Evolutionary conservation across 1,284 basidiomycete species (phyloP), one percentile per base, ranked within the genome.

Genomic region (Thelephora terrestris): DNA sequence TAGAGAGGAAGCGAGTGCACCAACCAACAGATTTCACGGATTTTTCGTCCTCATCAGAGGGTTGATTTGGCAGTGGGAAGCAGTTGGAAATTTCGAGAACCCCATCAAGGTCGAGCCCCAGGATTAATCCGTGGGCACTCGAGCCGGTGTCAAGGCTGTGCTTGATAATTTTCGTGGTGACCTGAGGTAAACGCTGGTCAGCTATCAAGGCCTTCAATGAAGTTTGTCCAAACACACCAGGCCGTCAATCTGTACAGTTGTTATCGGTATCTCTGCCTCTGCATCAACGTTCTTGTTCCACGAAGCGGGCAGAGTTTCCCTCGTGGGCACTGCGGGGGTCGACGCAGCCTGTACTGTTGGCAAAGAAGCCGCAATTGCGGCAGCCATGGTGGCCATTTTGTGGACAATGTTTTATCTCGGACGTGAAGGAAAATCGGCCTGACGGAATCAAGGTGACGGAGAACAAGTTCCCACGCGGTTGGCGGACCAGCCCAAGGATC

Each of bases 161-260:
- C 71, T 96, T 95, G 60, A 94, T 75, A 53, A 97, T 94, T 74
- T 96, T 96, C 53, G 90, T 80, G 49, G 94, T 82, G 46, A 91
- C 91, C 91, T 95, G 42, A 17, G 38, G 23, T 23, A 20, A 4
- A 43, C 39, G 17, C n/a, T 18, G 39, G 10, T 7, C 20, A 32
- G 9, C 29, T 6, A 14, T 32, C 9, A 3, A 10, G 29, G 7
- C 14, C 29, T 32, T 10, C 29, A 6, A 32, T 9, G 4, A 24
- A 24, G 38, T 49, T 52, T 43, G 47, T 45, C 27, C 47, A 24
- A 23, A 69, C 84, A 64, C 63, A 92, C 91, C 69, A 94, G 68
- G 43, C 84, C 89, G 66, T 91, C 91, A 16, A 95, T 67, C 65
- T 91, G 86, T 23, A 94, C 85, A 51, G 64, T 70, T 48, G 76